These are phyloP conservation scores for Lactifluus hygrophoroides DNA, from an alignment of 768 basidiomycete species.

Conservation along the genomic window DNA sequence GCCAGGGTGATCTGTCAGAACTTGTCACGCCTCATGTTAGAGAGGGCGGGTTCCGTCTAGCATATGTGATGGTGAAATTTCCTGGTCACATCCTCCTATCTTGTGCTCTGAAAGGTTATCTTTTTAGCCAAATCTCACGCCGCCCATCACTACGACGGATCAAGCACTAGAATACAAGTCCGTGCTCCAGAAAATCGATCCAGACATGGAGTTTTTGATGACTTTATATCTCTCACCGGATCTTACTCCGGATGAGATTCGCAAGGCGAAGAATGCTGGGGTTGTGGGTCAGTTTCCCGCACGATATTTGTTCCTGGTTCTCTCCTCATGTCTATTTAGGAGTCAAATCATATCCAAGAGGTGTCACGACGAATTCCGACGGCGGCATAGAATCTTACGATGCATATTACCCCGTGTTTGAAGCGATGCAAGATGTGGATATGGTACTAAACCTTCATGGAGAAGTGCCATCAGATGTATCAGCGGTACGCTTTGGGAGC, in stretches of 20 bases:
- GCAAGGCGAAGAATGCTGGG: conserved; percentile 78
- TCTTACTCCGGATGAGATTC: conserved; percentile 84
- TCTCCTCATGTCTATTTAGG: conserved; percentile 30
- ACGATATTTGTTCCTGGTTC: not conserved
- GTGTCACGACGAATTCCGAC: conserved; percentile 96
- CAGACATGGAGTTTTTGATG: conserved; percentile 83
- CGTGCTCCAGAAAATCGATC: conserved; percentile 64
- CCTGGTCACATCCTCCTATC: not conserved
- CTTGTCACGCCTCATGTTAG: conserved; percentile 88
- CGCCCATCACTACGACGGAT: conserved; percentile 77
- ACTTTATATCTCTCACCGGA: conserved; percentile 91
- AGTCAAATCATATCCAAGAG: conserved; percentile 94
- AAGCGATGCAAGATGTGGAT: conserved; percentile 85
- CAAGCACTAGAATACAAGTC: conserved; percentile 76
- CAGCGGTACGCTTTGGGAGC: conserved; percentile 35
- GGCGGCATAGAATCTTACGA: conserved; percentile 95
- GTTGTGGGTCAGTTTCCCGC: conserved; percentile 42
- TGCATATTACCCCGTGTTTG: conserved; percentile 86
- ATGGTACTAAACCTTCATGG: conserved; percentile 97
- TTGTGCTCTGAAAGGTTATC: not conserved
- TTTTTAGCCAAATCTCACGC: conserved; percentile 91
- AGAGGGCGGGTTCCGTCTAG: conserved; percentile 81
- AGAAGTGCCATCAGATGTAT: conserved; percentile 84
- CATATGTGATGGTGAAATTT: conserved; percentile 86
- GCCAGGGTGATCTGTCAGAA: conserved; percentile 73